Base-by-base conservation (phyloP, 2,329 filamentous ascomycete species). In the Talaromyces verruculosus region DNA sequence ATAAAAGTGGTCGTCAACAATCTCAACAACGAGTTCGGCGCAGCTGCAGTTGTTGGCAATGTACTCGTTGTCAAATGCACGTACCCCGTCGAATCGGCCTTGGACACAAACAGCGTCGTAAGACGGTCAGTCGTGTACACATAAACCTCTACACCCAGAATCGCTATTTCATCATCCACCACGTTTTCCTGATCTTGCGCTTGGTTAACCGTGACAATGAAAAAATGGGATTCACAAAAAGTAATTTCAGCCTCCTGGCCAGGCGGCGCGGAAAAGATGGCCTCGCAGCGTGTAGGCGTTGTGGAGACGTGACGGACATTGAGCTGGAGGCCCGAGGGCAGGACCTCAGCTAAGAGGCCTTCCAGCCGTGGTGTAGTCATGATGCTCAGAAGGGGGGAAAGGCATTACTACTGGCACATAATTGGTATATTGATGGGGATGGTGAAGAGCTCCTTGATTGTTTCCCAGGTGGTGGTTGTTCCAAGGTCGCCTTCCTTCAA, bases 41-140 rank as follows among this genome's bases (percentile, higher is more conserved):
- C 19, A 7, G 19, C 19, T 30, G 28, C 7, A 33, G 30, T 33
- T 33, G 30, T 7, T 33, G 30, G 30, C 6, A 5, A 33, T 33
- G 30, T 8, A 33, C 6, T 8, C 30, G 30, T 33, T 7, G 25
- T 17, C 1, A 90, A 82, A 70, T 88, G 83, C 10, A 97, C 81
- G 75, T 92, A 96, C 28, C 96, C 95, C 0, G 94, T 97, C 10
- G 95, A 97, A 80, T 99, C 95, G 59, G 95, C 95, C 79, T 99
- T 99, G 69, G 93, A 94, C 28, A 99, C 90, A 76, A 99, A 99
- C 63, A 98, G 85, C 3, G 91, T 97, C 1, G 91, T 96, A 28
- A 92, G 86, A 71, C 87, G 85, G 55, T 87, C 85, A 0, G 93
- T 97, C 0, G 88, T 91, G 79, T 96, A 99, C 67, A 99, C 86